These are phyloP conservation scores for Polychytrium aggregatum DNA, from an alignment of 192 early-diverging fungal species.

Conservation along the genomic window DNA sequence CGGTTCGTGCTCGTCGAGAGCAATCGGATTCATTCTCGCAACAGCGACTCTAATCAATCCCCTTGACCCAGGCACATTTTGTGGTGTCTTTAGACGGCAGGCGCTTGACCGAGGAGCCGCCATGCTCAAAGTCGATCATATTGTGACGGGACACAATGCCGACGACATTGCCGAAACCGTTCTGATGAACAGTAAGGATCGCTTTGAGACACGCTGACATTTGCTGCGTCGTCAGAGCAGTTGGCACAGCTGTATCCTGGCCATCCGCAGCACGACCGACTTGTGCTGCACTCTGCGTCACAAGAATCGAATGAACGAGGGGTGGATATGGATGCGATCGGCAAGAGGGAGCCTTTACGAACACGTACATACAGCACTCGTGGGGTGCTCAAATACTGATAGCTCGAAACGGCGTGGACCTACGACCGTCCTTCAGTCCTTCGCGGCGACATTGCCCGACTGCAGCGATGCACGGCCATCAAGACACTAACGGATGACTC, in stretches of 20 bases:
- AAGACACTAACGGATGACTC: slow-evolving; percentile 65
- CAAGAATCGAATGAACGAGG: no score
- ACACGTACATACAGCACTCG: no score
- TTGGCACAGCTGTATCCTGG: no score
- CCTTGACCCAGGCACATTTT: slow-evolving; percentile 73
- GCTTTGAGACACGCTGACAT: no score
- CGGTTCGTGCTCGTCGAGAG: neutral
- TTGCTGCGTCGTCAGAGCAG: no score
- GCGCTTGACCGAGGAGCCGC: slow-evolving; percentile 90
- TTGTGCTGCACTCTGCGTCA: no score
- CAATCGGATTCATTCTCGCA: no score
- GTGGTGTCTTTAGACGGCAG: slow-evolving; percentile 95
- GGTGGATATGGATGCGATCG: neutral
- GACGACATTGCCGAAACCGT: slow-evolving; percentile 99
- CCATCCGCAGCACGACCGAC: no score
- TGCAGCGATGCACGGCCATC: slow-evolving; percentile 88
- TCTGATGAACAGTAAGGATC: slow-evolving; percentile 95
- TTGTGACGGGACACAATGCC: slow-evolving; percentile 97
- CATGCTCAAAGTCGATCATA: slow-evolving; percentile 84
- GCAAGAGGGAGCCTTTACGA: neutral
- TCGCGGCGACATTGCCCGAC: slow-evolving; percentile 83
- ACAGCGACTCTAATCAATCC: no score
- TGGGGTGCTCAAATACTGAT: no score
- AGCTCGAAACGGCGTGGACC: neutral
- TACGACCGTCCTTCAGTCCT: slow-evolving; percentile 45